A percentile compares a stretch with the other conserved stretches of the same genome.
Conservation (phyloP, 345 rosid species). For the Eucalyptus melliodora region DNA sequence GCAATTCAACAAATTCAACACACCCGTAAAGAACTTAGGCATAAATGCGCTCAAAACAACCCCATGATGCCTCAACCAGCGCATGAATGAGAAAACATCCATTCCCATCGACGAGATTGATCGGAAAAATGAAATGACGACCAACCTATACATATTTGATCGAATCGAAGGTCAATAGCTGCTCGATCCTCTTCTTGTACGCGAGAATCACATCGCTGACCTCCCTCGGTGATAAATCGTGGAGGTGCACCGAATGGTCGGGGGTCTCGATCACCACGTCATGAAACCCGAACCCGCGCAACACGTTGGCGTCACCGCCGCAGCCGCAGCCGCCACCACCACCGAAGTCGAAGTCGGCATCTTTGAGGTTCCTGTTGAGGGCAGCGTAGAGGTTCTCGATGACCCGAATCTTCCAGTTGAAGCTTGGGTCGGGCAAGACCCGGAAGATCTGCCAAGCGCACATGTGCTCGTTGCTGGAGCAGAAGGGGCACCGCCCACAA, state of each 20-base stretch:
- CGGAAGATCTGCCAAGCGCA: constrained; percentile 90
- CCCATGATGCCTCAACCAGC: neutral
- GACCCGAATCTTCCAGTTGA: constrained; percentile 63
- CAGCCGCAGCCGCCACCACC: neutral
- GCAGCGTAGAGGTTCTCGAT: constrained; percentile 87
- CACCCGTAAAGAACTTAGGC: neutral
- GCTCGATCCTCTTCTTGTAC: constrained; percentile 61
- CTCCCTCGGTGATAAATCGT: constrained; percentile 40
- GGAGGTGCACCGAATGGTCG: constrained; percentile 48
- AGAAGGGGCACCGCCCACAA: constrained; percentile 43
- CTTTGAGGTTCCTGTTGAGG: constrained; percentile 36
- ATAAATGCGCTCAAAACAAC: neutral
- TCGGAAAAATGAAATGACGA: neutral
- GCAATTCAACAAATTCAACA: neutral
- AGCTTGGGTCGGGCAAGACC: constrained; percentile 26
- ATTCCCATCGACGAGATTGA: neutral
- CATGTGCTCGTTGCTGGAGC: constrained; percentile 70
- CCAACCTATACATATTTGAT: constrained; percentile 66
- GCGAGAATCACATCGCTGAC: constrained; percentile 57
- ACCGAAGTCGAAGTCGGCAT: neutral
- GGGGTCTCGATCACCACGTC: constrained; percentile 86
- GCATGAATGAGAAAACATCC: neutral
- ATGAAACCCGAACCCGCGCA: constrained; percentile 67
- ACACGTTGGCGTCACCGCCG: neutral
- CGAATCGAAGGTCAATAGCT: constrained; percentile 28